Percentiles rank a stretch among this genome's conserved stretches.
phyloP scores from a whole-genome alignment of 805 yeast genomes.

The Gaillardinia entomophila region DNA sequence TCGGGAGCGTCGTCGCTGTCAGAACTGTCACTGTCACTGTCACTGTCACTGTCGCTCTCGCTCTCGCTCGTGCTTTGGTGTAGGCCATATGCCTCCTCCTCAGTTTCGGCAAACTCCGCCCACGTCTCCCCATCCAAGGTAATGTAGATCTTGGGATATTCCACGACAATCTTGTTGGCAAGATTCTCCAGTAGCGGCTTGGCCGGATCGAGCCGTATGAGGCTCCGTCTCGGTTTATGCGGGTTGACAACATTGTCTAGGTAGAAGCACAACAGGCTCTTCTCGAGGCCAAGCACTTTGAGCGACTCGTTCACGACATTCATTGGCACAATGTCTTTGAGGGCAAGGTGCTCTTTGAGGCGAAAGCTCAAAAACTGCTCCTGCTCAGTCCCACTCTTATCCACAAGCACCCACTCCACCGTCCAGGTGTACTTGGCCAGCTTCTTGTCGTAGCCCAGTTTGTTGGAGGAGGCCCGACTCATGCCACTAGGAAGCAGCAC shows the following conservation, averaged over 20 bases:
- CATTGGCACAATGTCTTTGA: constrained; percentile 39
- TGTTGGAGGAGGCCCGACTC: constrained; percentile 60
- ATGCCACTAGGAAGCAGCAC: constrained; percentile 64
- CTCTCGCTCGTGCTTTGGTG: constrained; percentile 3
- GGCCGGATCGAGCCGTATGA: constrained; percentile 31
- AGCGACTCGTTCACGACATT: constrained; percentile 19
- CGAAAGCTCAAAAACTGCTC: constrained; percentile 39
- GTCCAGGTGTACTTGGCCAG: constrained; percentile 69
- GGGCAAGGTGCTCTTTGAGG: constrained; percentile 28
- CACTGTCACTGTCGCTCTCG: constrained; percentile 6
- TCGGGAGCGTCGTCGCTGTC: constrained; percentile 9
- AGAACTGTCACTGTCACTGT: constrained; percentile 8
- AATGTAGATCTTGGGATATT: constrained; percentile 67
- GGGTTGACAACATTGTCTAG: constrained; percentile 25
- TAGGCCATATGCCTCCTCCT: constrained; percentile 11
- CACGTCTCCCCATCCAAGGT: constrained; percentile 18
- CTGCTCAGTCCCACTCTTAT: constrained; percentile 16
- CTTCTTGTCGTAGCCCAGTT: constrained; percentile 64
- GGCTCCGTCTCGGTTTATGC: constrained; percentile 11
- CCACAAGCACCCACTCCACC: constrained; percentile 59
- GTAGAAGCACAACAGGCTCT: constrained; percentile 23
- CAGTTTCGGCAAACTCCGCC: constrained; percentile 15
- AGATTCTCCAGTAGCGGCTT: constrained; percentile 43
- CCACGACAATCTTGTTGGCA: constrained; percentile 59
- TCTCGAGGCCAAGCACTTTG: constrained; percentile 9